phyloP scores from a whole-genome alignment of 495 filamentous ascomycete species.

The Talaromyces stipitatus region DNA sequence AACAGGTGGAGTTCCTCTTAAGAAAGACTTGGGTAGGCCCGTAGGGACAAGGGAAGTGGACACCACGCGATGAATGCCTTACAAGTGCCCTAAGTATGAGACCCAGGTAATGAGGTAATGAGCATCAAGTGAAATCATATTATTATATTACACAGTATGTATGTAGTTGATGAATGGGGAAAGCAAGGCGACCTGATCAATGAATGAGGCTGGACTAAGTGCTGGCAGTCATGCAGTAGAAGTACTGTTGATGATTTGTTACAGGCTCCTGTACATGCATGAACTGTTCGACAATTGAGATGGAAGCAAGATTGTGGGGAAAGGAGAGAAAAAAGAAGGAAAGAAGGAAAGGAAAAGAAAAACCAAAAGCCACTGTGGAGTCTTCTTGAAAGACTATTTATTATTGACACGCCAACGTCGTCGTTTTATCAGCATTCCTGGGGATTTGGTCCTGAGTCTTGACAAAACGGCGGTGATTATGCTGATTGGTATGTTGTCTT shows the following conservation, averaged over 20 bases:
- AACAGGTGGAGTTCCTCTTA: too few species aligned
- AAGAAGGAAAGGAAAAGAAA: not conserved
- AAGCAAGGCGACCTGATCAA: constrained; percentile 2
- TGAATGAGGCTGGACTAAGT: not conserved
- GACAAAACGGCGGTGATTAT: not conserved
- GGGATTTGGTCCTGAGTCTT: not conserved
- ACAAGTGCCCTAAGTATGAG: too few species aligned
- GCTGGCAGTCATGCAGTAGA: not conserved
- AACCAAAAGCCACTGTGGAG: not conserved
- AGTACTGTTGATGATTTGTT: too few species aligned
- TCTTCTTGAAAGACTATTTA: not conserved
- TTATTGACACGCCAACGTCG: not conserved
- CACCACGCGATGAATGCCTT: not conserved
- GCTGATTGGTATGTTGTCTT: not conserved
- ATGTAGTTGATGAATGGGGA: not conserved
- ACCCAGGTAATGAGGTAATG: too few species aligned
- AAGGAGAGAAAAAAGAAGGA: not conserved
- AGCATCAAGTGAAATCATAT: too few species aligned
- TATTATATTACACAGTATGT: not conserved
- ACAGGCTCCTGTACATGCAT: too few species aligned
- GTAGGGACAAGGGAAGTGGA: too few species aligned
- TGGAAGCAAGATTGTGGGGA: not conserved
- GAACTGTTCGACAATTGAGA: not conserved
- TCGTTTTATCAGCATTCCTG: not conserved
- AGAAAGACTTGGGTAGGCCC: too few species aligned